Evolutionary conservation across 208 protist species (phyloP), one percentile per base, ranked within the genome.

Genomic region (Acanthamoeba polyphaga): DNA sequence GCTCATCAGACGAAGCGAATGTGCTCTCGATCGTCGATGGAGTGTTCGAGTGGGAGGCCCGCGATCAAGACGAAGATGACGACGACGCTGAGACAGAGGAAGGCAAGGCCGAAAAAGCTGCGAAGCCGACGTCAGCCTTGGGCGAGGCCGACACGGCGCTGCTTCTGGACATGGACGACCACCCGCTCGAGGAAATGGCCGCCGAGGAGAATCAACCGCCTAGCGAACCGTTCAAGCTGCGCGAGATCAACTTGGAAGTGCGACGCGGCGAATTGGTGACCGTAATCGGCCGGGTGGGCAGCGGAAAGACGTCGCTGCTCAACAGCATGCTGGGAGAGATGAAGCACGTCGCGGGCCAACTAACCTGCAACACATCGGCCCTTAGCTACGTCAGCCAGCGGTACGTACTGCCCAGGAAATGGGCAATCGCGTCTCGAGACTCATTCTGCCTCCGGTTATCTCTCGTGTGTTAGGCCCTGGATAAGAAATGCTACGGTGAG

Each of bases 401-500:
- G 27, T n/a, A 1, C 27, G 10, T 29, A 29, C 62, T 66, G 60
- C 60, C n/a, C n/a, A n/a, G n/a, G n/a, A n/a, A n/a, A n/a, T n/a
- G n/a, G n/a, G n/a, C 60, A n/a, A 15, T 66, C n/a, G 66, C 32
- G 24, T n/a, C 6, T 38, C 13, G 58, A 22, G 9, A 62, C 58
- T 62, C 58, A 62, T 34, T 85, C 22, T 49, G 17, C 4, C 1
- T 58, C 53, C 9, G 10, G 12, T 58, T 2, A 22, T 10, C 22
- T 3, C 8, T 22, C 62, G n/a, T 46, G 10, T 49, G 15, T 0
- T 78, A 78, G 97, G 78, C 97, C 98, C 46, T 99, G 98, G 98
- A 97, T 99, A 76, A 96, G 98, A 43, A 98, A 98, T 89, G 98
- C 96, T 38, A 99, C 98, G 38, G 90, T 99, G 13, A 97, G 98